Evolutionary conservation across 2,329 filamentous ascomycete species (phyloP), one percentile per base, ranked within the genome.

Genomic region (Fusarium virguliforme): DNA sequence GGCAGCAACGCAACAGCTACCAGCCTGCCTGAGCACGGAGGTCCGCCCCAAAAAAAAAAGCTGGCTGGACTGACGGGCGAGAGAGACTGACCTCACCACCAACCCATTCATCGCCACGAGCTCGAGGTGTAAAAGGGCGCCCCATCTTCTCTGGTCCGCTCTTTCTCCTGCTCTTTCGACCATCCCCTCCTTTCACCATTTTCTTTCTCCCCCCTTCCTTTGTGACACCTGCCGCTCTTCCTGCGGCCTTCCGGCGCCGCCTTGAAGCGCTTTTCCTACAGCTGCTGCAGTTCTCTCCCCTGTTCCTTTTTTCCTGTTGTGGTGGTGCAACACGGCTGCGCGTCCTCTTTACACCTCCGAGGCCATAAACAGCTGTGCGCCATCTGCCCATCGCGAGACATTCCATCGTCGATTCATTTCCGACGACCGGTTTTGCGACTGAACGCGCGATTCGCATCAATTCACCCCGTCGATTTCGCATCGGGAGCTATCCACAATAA

Each of bases 1-100:
- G 79, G 79, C 78, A 81, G 75, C 79, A 80, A 79, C 70, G 60
- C 71, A 75, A 67, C 73, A 67, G 28, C 38, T 46, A 55, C 57
- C 58, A 64, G 46, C 70, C 67, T 58, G 67, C 60, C 55, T 72
- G 62, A 74, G 58, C 63, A 28, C 56, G 59, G 46, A 70, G 58
- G 60, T 62, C 67, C 65, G 64, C 68, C 73, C 73, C 62, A 71
- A 77, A 79, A 79, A 54, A 18, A 74, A 80, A 80, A 80, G 76
- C 75, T 75, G 73, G 76, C 76, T 75, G 74, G 65, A 67, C 64
- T 62, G 60, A 64, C 51, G 48, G 67, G 58, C 57, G 67, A 50
- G 70, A 65, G 61, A 68, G 65, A 74, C 70, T 74, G 74, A 74
- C 73, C 72, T 78, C 72, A 72, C 69, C 70, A 70, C 55, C 68